These are phyloP conservation scores for Penicillium thymicola DNA, from an alignment of 2,329 filamentous ascomycete species.

Conservation along the genomic window DNA sequence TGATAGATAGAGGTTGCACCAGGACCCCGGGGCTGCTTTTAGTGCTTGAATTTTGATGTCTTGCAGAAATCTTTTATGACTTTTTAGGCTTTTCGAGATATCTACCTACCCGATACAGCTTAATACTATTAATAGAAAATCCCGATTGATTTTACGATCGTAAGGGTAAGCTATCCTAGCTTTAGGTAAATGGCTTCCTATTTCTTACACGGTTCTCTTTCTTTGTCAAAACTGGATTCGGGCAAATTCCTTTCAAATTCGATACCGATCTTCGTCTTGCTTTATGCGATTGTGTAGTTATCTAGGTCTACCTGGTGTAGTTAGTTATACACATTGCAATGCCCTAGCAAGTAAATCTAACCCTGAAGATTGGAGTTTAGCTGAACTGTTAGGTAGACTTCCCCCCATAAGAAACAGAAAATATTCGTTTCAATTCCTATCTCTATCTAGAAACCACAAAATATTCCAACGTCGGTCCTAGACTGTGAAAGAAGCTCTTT, in stretches of 20 bases:
- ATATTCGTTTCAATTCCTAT: neutral
- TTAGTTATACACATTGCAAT: no score
- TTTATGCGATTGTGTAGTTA: neutral
- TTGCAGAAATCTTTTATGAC: no score
- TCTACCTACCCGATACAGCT: no score
- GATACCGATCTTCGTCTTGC: neutral
- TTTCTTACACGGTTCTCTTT: neutral
- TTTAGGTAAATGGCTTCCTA: neutral
- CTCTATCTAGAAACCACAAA: accelerated
- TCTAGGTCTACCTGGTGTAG: neutral
- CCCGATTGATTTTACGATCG: neutral
- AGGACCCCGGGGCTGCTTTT: no score
- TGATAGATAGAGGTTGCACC: no score
- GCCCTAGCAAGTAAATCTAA: neutral
- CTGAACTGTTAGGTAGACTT: no score
- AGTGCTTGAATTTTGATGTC: no score
- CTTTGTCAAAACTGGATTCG: neutral
- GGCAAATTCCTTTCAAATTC: neutral
- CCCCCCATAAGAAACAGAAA: neutral
- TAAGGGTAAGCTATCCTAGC: neutral
- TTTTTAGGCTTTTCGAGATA: no score
- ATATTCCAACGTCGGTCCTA: neutral
- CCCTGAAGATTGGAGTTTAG: accelerated
- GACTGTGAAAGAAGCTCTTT: neutral
- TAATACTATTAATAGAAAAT: no score